Conservation (phyloP, 768 basidiomycete genomes). For the Termitomyces sp. region DNA sequence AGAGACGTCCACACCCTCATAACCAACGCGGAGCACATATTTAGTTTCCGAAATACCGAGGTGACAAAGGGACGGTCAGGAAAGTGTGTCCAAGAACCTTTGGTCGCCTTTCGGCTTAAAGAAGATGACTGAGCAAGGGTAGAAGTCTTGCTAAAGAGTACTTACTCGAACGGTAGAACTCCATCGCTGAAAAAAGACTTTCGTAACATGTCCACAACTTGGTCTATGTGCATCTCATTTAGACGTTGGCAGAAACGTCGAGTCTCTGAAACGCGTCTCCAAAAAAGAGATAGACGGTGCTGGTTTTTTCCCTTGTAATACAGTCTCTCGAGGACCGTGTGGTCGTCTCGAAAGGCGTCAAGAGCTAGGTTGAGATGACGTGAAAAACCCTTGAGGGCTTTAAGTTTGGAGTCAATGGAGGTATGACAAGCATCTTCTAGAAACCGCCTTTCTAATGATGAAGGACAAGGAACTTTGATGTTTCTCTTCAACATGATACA, state of each 20-base stretch:
- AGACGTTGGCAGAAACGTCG: slow-evolving; percentile 44
- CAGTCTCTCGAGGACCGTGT: slow-evolving; percentile 56
- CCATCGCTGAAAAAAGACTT: slow-evolving; percentile 44
- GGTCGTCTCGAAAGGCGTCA: slow-evolving; percentile 41
- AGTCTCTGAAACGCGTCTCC: slow-evolving; percentile 59
- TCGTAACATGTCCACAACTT: slow-evolving; percentile 34
- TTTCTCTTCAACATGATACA: slow-evolving; percentile 2
- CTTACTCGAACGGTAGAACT: slow-evolving; percentile 31
- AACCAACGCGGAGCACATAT: slow-evolving; percentile 31
- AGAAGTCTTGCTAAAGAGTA: neutral
- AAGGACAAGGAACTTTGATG: neutral
- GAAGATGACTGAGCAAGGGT: neutral
- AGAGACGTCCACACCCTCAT: slow-evolving; percentile 33
- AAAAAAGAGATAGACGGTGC: slow-evolving; percentile 64
- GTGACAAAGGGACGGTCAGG: slow-evolving; percentile 36
- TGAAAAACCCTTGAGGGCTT: slow-evolving; percentile 50
- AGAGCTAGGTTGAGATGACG: slow-evolving; percentile 45
- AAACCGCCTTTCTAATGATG: slow-evolving; percentile 16
- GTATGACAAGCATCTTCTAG: slow-evolving; percentile 27
- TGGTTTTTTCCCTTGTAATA: slow-evolving; percentile 83
- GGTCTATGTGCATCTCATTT: slow-evolving; percentile 23
- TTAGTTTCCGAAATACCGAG: slow-evolving; percentile 30
- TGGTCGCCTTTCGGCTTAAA: slow-evolving; percentile 46
- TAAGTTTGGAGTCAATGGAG: slow-evolving; percentile 51
- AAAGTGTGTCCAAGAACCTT: slow-evolving; percentile 59